A percentile compares a stretch with the other conserved stretches of the same genome.
Conservation (phyloP, 139 green algal species). For the Chlamydomonas schloesseri region DNA sequence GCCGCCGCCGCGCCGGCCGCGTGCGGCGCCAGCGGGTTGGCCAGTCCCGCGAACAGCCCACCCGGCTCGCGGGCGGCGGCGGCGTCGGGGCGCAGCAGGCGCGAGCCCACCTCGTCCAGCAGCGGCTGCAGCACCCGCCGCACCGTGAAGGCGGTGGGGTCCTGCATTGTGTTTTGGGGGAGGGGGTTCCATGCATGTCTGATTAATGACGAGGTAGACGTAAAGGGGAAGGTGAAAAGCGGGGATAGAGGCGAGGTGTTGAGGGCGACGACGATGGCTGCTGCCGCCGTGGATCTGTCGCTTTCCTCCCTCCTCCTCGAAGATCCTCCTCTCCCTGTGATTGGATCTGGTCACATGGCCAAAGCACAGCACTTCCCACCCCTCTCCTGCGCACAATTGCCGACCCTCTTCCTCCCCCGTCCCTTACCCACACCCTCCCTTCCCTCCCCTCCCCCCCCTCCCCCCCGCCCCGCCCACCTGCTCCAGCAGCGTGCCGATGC, state of each 20-base stretch:
- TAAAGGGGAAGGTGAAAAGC: too few species aligned
- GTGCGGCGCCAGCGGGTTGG: slow-evolving; percentile 48
- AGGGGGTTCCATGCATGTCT: too few species aligned
- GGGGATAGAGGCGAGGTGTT: too few species aligned
- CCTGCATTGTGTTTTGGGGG: background rate
- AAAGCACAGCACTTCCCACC: too few species aligned
- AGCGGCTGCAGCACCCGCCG: slow-evolving; percentile 46
- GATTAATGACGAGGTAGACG: too few species aligned
- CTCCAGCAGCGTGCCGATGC: slow-evolving; percentile 23
- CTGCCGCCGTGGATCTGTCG: too few species aligned
- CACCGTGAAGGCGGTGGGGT: slow-evolving; percentile 8
- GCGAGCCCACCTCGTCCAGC: slow-evolving; percentile 36
- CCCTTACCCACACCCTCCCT: background rate
- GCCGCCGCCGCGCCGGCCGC: background rate
- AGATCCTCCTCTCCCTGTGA: too few species aligned
- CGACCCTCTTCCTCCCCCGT: too few species aligned
- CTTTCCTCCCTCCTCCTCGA: too few species aligned
- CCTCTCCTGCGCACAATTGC: too few species aligned
- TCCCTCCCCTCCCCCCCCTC: background rate
- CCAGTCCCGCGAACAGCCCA: background rate
- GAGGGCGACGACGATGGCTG: too few species aligned
- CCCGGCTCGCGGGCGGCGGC: slow-evolving; percentile 7
- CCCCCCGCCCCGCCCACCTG: slow-evolving; percentile 18
- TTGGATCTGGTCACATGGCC: too few species aligned
- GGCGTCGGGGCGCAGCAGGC: slow-evolving; percentile 30